Percentiles rank a stretch among this genome's conserved stretches.
Conservation (phyloP, 257 asterid genomes). For the Petrea volubilis region DNA sequence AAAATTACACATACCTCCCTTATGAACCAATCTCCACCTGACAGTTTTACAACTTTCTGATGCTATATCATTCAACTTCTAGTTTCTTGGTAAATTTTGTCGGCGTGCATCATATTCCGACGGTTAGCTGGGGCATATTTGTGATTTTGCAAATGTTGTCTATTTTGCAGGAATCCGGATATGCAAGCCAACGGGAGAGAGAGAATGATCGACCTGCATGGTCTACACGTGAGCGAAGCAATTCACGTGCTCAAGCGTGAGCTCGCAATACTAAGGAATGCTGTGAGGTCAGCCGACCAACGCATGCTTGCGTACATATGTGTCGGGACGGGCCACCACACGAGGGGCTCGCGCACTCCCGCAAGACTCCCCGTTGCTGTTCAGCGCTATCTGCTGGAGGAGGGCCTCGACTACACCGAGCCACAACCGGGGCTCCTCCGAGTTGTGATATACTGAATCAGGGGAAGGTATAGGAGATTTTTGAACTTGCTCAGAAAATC, state of each 20-base stretch:
- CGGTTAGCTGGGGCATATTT: not conserved
- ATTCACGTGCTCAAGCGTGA: conserved; percentile 79
- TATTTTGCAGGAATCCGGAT: conserved; percentile 56
- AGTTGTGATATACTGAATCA: conserved; percentile 50
- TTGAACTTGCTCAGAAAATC: conserved; percentile 29
- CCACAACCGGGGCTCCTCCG: conserved; percentile 79
- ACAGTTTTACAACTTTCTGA: too few species aligned
- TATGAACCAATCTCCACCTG: too few species aligned
- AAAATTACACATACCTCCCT: too few species aligned
- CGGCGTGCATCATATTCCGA: too few species aligned
- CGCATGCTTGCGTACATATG: conserved; percentile 63
- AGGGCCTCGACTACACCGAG: conserved; percentile 78
- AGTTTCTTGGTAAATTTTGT: too few species aligned
- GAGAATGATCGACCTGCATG: conserved; percentile 80
- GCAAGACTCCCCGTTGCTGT: conserved; percentile 74
- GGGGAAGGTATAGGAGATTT: conserved; percentile 37
- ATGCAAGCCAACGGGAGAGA: conserved; percentile 58
- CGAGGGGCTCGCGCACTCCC: conserved; percentile 68
- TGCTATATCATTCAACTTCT: too few species aligned
- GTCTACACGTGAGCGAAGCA: conserved; percentile 78
- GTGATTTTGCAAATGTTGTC: not conserved
- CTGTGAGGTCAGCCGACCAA: conserved; percentile 72
- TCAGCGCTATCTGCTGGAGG: conserved; percentile 75
- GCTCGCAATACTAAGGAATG: conserved; percentile 59
- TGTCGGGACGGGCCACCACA: conserved; percentile 79